Evolutionary conservation across 2,329 filamentous ascomycete species (phyloP).

Genomic region (Xylariales sp.): DNA sequence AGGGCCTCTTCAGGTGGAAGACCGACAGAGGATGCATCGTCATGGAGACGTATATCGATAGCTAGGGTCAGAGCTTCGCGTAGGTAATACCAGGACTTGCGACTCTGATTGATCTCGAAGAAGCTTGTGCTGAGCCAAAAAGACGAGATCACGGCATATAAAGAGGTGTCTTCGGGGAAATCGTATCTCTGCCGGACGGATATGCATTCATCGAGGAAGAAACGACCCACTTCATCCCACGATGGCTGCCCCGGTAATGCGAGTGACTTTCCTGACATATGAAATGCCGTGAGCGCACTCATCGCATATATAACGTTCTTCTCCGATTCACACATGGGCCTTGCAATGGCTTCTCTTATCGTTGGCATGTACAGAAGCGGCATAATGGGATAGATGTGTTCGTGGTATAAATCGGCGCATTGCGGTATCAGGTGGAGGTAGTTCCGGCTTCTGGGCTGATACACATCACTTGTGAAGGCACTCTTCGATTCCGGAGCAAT

Average conservation of each 20-base stretch:
- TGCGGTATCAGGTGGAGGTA: constrained; percentile 45
- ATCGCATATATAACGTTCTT: constrained; percentile 50
- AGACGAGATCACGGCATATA: constrained; percentile 55
- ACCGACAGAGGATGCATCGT: constrained; percentile 49
- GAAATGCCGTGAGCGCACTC: constrained; percentile 49
- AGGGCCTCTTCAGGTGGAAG: constrained; percentile 45
- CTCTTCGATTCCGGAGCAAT: constrained; percentile 30
- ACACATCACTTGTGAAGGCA: constrained; percentile 38
- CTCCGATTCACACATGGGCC: constrained; percentile 31
- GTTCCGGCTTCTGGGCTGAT: constrained; percentile 31
- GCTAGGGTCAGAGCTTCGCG: constrained; percentile 57
- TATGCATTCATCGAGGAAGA: constrained; percentile 54
- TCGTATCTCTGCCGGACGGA: constrained; percentile 51
- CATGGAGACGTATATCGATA: constrained; percentile 53
- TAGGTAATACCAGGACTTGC: constrained; percentile 59
- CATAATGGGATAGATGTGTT: constrained; percentile 60
- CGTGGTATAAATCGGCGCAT: constrained; percentile 59
- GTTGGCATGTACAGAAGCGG: constrained; percentile 56
- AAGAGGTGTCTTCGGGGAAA: constrained; percentile 50
- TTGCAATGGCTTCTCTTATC: constrained; percentile 44
- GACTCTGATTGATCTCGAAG: constrained; percentile 57
- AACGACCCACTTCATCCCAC: constrained; percentile 47
- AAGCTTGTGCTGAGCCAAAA: constrained; percentile 58
- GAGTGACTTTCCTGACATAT: constrained; percentile 42
- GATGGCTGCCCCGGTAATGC: constrained; percentile 31